These are phyloP conservation scores for Suhomyces bolitotheri DNA, from an alignment of 1,139 yeast genomes.

Conservation along the genomic window DNA sequence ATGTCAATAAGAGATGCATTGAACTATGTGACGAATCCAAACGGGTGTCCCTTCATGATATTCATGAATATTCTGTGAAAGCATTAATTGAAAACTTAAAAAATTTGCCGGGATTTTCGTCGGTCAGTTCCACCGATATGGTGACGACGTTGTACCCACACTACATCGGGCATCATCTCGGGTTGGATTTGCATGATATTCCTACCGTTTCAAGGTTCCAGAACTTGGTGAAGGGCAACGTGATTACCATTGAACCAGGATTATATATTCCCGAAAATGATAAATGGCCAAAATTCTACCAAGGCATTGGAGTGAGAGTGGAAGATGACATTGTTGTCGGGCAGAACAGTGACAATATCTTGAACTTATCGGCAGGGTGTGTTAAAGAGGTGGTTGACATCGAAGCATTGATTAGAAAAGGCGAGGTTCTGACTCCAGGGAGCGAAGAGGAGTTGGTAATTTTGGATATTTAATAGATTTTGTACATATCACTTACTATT, in stretches of 20 bases:
- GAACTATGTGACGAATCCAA: conserved; percentile 56
- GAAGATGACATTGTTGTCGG: conserved; percentile 92
- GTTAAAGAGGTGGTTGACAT: conserved; percentile 82
- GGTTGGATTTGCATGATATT: conserved; percentile 88
- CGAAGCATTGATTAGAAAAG: conserved; percentile 60
- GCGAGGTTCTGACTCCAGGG: conserved; percentile 51
- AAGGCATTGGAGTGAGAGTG: conserved; percentile 90
- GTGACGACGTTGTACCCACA: conserved; percentile 76
- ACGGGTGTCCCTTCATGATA: conserved; percentile 63
- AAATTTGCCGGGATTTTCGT: conserved; percentile 65
- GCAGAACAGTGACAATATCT: conserved; percentile 48
- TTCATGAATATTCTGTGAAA: conserved; percentile 69
- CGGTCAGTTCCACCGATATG: conserved; percentile 52
- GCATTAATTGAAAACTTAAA: conserved; percentile 62
- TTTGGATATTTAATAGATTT: conserved; percentile 34
- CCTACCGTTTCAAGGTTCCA: conserved; percentile 59
- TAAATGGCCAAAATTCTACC: conserved; percentile 75
- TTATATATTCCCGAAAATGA: conserved; percentile 73
- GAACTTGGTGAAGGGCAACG: conserved; percentile 60
- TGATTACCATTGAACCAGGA: conserved; percentile 93
- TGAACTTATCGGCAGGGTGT: conserved; percentile 72
- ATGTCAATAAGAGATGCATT: conserved; percentile 79
- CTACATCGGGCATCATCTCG: conserved; percentile 92
- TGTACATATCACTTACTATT: conserved; percentile 7
- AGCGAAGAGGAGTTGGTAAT: conserved; percentile 49